Evolutionary conservation across 805 yeast species (phyloP).

Genomic region (Candida arabinofermentans): DNA sequence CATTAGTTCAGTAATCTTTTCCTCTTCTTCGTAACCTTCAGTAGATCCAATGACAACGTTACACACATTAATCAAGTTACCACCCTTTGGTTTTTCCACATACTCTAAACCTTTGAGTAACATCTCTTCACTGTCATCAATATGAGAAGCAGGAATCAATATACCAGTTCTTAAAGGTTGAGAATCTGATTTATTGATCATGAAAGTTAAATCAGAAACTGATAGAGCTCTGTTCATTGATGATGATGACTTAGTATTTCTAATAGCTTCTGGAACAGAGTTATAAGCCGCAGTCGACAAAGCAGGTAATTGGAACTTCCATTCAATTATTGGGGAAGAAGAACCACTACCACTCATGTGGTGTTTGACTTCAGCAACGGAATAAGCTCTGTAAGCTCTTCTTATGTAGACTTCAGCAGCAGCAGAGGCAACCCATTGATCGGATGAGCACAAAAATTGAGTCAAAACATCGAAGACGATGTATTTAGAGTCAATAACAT

Average conservation of each 20-base stretch:
- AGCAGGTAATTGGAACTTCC: constrained; percentile 85
- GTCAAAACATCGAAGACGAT: constrained; percentile 94
- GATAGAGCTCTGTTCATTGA: constrained; percentile 81
- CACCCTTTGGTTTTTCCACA: constrained; percentile 47
- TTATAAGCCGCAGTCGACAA: constrained; percentile 69
- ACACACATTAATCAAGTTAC: constrained; percentile 69
- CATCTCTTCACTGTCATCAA: constrained; percentile 88
- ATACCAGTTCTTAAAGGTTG: constrained; percentile 81
- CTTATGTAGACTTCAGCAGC: constrained; percentile 96
- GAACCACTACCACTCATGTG: constrained; percentile 42
- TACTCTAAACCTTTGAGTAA: constrained; percentile 70
- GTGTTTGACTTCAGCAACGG: constrained; percentile 72
- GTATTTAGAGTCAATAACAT: constrained; percentile 93
- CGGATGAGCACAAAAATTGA: constrained; percentile 80
- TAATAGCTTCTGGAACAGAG: constrained; percentile 51
- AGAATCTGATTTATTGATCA: constrained; percentile 64
- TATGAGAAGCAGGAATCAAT: constrained; percentile 71
- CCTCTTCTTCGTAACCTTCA: constrained; percentile 72
- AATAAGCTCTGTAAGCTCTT: constrained; percentile 95
- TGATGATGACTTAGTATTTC: constrained; percentile 34
- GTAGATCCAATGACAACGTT: constrained; percentile 72
- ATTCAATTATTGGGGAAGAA: constrained; percentile 68
- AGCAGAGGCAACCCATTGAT: constrained; percentile 88
- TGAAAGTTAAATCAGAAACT: constrained; percentile 85
- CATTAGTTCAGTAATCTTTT: constrained; percentile 60